Evolutionary conservation across 345 rosid genomes (phyloP).

Genomic region (Corymbia maculata): DNA sequence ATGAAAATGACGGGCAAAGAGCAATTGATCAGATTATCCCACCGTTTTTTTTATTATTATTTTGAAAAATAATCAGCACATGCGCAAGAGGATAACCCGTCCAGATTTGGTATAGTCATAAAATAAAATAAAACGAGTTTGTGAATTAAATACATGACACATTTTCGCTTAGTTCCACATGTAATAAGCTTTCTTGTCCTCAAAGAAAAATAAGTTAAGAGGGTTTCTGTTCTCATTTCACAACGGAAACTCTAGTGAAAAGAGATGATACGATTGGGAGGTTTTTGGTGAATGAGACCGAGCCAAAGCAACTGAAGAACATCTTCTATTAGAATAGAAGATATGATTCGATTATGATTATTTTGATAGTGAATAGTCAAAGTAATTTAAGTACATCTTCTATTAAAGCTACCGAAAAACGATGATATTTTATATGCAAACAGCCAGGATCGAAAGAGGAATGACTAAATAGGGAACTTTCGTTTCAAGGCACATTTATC

Average conservation of each 20-base stretch:
- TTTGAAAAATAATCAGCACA: not conserved
- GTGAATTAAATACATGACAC: not conserved
- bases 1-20: not conserved
- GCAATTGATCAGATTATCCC: not conserved
- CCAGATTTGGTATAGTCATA: not conserved
- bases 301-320: no score
- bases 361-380: no score
- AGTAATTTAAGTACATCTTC: no score
- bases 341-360: no score
- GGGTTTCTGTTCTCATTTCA: not conserved
- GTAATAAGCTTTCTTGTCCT: not conserved
- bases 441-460: no score
- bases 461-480: no score
- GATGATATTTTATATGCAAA: no score
- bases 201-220: not conserved
- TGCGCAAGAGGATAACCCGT: not conserved
- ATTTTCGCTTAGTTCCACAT: not conserved
- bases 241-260: not conserved
- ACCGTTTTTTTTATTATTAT: not conserved
- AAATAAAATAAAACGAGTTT: not conserved
- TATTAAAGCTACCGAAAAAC: no score
- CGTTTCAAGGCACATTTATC: no score
- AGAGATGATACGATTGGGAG: not conserved
- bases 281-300: not conserved
- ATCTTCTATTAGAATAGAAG: no score